Base-by-base conservation (phyloP, 139 green algal species). In the Desmodesmus armatus region DNA sequence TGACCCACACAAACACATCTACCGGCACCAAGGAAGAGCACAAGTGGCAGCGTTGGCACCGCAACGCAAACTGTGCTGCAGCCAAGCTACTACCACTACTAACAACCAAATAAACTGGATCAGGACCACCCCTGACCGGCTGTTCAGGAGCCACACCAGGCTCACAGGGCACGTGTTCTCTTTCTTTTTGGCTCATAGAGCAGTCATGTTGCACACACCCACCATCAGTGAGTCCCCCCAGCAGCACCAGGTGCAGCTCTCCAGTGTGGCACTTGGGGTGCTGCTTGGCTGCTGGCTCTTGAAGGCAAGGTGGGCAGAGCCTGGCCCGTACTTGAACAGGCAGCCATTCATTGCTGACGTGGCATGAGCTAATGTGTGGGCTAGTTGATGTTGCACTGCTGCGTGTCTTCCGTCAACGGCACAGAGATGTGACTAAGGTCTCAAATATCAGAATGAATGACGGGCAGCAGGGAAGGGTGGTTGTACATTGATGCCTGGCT, bases 211-310 rank as follows among this genome's bases (percentile, higher is more conserved):
- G n/a, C n/a, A n/a, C n/a, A n/a, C n/a, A n/a, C n/a, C n/a, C n/a
- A n/a, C n/a, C 93, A 66, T 95, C 90, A 0, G 85, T 89, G 25
- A 96, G 85, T 35, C 92, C 92, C 5, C 90, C 88, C 11, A 96
- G 83, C 27, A 95, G 40, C 15, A 96, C 78, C 1, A 91, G 53
- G 31, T 91, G 83, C 3, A 79, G 78, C 33, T 53, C 47, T 3
- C 47, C 31, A n/a, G 35, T 75, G 60, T 7, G n/a, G n/a, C 19
- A 29, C 63, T 71, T 40, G n/a, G n/a, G 41, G 63, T 19, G 25
- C 3, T n/a, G 31, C 63, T 71, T 43, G 63, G 35, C 25, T 19
- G 29, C n/a, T 27, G 47, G 47, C 9, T 21, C 47, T 82, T 51
- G 82, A 92, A 92, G 15, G 87, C 89, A 29, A 88, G 5, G n/a